Evolutionary conservation across 768 basidiomycete genomes (phyloP).

Genomic region (Cystobasidium onofrii): DNA sequence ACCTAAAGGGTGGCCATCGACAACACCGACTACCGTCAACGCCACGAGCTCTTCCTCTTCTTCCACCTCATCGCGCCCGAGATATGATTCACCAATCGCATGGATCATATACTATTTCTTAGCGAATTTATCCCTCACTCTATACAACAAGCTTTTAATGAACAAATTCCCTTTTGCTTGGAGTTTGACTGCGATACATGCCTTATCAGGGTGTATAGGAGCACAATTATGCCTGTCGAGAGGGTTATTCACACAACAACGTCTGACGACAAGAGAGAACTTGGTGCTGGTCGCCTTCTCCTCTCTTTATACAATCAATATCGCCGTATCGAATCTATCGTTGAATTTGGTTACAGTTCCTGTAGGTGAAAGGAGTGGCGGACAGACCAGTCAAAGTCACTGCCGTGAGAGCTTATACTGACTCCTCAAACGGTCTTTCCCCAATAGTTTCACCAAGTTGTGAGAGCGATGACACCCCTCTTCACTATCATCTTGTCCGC

Average conservation of each 20-base stretch:
- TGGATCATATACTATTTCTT: constrained; percentile 79
- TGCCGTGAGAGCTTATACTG: background rate
- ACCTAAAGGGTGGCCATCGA: background rate
- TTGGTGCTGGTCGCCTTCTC: constrained; percentile 71
- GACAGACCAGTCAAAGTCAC: background rate
- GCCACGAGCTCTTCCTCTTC: background rate
- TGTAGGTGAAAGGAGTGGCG: constrained; percentile 33
- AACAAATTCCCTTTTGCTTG: constrained; percentile 92
- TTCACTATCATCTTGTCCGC: constrained; percentile 77
- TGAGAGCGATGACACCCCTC: constrained; percentile 82
- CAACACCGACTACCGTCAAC: background rate
- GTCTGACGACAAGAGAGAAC: constrained; percentile 53
- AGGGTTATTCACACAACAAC: constrained; percentile 56
- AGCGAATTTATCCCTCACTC: constrained; percentile 82
- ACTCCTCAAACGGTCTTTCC: background rate
- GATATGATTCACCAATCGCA: constrained; percentile 31
- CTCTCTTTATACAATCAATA: constrained; percentile 83
- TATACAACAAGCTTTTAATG: constrained; percentile 91
- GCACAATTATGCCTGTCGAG: constrained; percentile 59
- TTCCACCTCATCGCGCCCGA: constrained; percentile 2
- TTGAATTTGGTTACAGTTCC: constrained; percentile 43
- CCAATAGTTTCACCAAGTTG: constrained; percentile 85
- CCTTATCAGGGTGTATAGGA: constrained; percentile 60
- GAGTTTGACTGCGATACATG: constrained; percentile 79
- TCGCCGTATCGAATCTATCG: constrained; percentile 81